Evolutionary conservation across 116 monocot species (phyloP).

Genomic region (Papilionanthe hybrid): DNA sequence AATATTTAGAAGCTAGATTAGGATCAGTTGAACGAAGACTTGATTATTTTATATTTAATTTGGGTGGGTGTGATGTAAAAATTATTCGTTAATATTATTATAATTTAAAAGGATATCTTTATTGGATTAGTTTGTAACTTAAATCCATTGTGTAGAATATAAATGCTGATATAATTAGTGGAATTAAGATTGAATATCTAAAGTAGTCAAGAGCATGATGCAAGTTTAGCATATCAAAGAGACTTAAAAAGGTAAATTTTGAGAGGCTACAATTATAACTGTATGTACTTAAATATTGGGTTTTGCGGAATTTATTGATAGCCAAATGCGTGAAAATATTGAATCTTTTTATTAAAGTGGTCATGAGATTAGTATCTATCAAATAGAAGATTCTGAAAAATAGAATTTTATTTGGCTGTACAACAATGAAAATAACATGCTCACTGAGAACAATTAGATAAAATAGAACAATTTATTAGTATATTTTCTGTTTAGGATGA

Average conservation of each 20-base stretch:
- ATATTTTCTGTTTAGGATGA: not conserved
- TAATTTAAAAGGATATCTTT: not conserved
- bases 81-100: not conserved
- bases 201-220: not conserved
- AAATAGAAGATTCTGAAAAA: not conserved
- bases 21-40: no score
- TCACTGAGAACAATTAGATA: not conserved
- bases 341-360: not conserved
- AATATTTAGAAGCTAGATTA: no score
- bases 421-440: not conserved
- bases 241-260: slow-evolving; percentile 1
- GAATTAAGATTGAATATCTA: not conserved
- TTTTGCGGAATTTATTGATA: not conserved
- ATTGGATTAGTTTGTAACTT: not conserved
- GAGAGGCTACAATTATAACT: not conserved
- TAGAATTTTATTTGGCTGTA: not conserved
- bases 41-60: not conserved
- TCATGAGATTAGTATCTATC: not conserved
- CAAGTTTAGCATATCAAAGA: not conserved
- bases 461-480: not conserved
- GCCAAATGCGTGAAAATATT: not conserved
- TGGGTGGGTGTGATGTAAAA: not conserved
- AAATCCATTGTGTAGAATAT: not conserved
- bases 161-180: not conserved
- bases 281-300: not conserved